Conservation (phyloP, 2,329 filamentous ascomycete species). For the Botrytis elliptica region DNA sequence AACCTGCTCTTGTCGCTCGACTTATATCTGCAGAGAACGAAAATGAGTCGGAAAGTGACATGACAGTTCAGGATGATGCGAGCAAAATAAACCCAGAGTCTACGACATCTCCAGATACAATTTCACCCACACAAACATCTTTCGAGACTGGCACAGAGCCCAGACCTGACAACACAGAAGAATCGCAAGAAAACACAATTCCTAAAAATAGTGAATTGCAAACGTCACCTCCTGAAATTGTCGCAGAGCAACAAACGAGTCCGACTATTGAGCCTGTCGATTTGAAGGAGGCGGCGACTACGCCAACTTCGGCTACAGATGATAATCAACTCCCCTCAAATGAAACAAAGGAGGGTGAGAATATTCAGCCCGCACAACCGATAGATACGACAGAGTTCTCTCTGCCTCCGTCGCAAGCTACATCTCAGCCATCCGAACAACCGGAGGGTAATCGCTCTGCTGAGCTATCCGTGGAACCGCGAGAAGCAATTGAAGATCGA, state of each 20-base stretch:
- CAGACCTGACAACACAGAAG: background rate
- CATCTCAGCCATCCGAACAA: slow-evolving; percentile 24
- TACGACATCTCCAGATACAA: slow-evolving; percentile 32
- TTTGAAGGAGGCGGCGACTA: background rate
- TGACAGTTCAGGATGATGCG: slow-evolving; percentile 34
- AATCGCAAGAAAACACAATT: background rate
- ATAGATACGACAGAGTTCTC: slow-evolving; percentile 29
- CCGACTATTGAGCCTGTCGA: slow-evolving; percentile 18
- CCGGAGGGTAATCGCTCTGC: slow-evolving; percentile 24
- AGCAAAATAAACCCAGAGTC: slow-evolving; percentile 27
- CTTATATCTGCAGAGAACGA: slow-evolving; percentile 49
- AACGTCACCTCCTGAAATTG: slow-evolving; percentile 11
- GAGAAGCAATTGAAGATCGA: slow-evolving; percentile 48
- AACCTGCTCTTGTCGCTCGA: slow-evolving; percentile 68
- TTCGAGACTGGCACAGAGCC: background rate
- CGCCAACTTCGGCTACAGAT: background rate
- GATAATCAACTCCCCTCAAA: background rate
- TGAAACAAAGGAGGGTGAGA: background rate
- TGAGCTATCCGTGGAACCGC: slow-evolving; percentile 35
- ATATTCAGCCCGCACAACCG: slow-evolving; percentile 14
- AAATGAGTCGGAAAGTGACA: slow-evolving; percentile 38
- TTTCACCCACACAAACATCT: slow-evolving; percentile 26
- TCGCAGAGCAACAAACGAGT: slow-evolving; percentile 15
- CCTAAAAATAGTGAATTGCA: background rate
- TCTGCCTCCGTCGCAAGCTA: slow-evolving; percentile 23